Conservation (phyloP, 2,329 filamentous ascomycete species). For the Neofusicoccum ribis region DNA sequence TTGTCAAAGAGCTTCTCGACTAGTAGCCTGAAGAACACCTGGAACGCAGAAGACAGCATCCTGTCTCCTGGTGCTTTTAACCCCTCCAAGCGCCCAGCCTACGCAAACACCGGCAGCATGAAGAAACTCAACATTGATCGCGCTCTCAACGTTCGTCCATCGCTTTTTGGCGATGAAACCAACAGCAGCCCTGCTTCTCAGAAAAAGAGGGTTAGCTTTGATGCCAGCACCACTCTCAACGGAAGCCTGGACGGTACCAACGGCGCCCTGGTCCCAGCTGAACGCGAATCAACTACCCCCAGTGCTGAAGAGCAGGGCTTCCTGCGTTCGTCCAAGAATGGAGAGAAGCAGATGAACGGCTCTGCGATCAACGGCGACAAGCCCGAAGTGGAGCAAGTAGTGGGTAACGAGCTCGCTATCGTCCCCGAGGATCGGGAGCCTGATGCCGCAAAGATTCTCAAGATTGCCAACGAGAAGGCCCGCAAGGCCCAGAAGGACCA, state of each 20-base stretch:
- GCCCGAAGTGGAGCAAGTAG: conserved; percentile 70
- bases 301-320: conserved; percentile 61
- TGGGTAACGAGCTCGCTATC: conserved; percentile 73
- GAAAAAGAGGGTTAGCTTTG: conserved; percentile 91
- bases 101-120: conserved; percentile 54
- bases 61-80: conserved; percentile 84
- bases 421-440: conserved; percentile 69
- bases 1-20: conserved; percentile 87
- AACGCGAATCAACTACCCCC: conserved; percentile 53
- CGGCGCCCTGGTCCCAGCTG: conserved; percentile 55
- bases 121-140: conserved; percentile 94
- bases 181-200: conserved; percentile 49
- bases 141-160: conserved; percentile 67
- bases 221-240: conserved; percentile 47
- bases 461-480: conserved; percentile 25
- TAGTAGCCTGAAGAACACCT: conserved; percentile 80
- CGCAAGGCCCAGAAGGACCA: conserved; percentile 42
- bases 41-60: conserved; percentile 81
- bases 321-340: conserved; percentile 51
- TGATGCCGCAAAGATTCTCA: conserved; percentile 37
- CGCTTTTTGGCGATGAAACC: conserved; percentile 55
- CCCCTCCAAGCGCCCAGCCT: conserved; percentile 49
- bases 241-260: conserved; percentile 45
- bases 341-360: conserved; percentile 36
- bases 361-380: conserved; percentile 31